A percentile compares a stretch with the other conserved stretches of the same genome.
phyloP scores from a whole-genome alignment of 208 protist genomes.

The Leishmania tarentolae region DNA sequence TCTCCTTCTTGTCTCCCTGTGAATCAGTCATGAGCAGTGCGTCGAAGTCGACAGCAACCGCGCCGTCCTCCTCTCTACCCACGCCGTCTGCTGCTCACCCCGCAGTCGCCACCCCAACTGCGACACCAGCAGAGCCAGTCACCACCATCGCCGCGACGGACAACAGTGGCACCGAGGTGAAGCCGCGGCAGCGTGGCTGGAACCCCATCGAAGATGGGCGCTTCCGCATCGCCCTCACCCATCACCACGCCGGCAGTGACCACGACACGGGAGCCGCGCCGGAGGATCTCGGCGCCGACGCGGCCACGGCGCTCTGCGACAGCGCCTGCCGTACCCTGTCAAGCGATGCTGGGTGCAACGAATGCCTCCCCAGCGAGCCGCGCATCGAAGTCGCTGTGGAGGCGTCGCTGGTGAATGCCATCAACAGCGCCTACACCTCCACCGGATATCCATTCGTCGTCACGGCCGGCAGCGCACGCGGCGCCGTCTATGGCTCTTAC shows the following conservation, averaged over 20 bases:
- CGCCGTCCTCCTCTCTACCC: too few species aligned
- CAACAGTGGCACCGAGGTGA: not conserved
- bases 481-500: conserved; percentile 68
- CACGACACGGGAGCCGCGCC: not conserved
- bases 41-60: not conserved
- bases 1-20: not conserved
- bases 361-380: conserved; percentile 31
- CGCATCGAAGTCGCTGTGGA: conserved; percentile 48
- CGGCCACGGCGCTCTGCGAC: not conserved
- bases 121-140: not conserved
- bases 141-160: not conserved
- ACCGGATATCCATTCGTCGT: conserved; percentile 72
- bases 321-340: conserved; percentile 20
- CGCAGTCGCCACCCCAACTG: not conserved
- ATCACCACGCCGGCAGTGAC: conserved; percentile 23
- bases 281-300: conserved; percentile 15
- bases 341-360: conserved; percentile 29
- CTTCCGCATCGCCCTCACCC: conserved; percentile 43
- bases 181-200: conserved; percentile 33
- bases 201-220: conserved; percentile 38
- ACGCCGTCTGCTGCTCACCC: not conserved
- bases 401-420: conserved; percentile 64
- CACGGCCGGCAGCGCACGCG: conserved; percentile 34
- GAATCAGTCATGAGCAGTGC: not conserved
- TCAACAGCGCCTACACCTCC: conserved; percentile 77